Conservation (phyloP, 1,284 basidiomycete species). For the Puccinia horiana region DNA sequence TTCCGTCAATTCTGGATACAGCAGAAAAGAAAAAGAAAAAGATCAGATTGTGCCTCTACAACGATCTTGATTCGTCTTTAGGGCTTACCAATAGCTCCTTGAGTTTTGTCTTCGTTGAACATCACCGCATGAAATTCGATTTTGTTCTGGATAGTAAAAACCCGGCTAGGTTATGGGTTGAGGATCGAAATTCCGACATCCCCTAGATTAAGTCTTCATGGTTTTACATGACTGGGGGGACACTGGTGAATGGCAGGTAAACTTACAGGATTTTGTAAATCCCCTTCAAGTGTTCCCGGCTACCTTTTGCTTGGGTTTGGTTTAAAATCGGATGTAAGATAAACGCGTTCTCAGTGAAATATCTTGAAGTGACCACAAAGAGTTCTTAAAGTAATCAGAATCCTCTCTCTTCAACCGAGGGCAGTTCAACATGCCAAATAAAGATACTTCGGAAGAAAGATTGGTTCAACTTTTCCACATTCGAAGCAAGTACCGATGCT, state of each 20-base stretch:
- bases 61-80: not conserved
- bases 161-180: not conserved
- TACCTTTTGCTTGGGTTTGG: not conserved
- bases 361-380: not conserved
- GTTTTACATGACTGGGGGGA: not conserved
- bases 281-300: conserved; percentile 34
- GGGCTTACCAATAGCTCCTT: conserved; percentile 20
- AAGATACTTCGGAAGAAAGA: not conserved
- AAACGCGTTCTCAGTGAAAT: conserved; percentile 37
- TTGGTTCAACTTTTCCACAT: conserved; percentile 22
- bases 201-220: not conserved
- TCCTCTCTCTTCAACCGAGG: not conserved
- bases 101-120: conserved; percentile 38
- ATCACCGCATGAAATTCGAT: conserved; percentile 35
- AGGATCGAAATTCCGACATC: not conserved
- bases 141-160: conserved; percentile 22
- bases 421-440: not conserved
- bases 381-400: not conserved
- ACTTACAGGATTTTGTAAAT: conserved; percentile 38
- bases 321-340: conserved; percentile 27
- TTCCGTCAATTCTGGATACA: not conserved
- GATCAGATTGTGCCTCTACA: not conserved
- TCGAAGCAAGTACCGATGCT: conserved; percentile 13
- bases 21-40: not conserved
- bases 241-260: not conserved